phyloP scores from a whole-genome alignment of 2,329 filamentous ascomycete genomes.

The Akanthomyces lecanii region DNA sequence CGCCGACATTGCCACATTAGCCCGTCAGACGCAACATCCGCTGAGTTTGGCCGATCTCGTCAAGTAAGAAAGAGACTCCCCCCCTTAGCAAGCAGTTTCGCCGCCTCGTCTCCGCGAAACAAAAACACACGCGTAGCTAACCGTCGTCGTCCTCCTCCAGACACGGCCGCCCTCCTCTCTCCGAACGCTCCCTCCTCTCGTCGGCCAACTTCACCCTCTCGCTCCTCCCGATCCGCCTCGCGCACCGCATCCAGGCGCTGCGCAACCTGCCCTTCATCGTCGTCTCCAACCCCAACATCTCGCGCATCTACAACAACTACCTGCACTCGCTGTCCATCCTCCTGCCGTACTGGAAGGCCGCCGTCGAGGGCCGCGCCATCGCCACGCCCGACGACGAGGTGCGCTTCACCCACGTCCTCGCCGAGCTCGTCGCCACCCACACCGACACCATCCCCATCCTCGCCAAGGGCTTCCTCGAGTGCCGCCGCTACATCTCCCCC shows the following conservation, averaged over 20 bases:
- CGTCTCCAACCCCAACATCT: slow-evolving; percentile 94
- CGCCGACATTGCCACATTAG: slow-evolving; percentile 73
- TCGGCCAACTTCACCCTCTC: slow-evolving; percentile 95
- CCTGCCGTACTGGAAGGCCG: slow-evolving; percentile 68
- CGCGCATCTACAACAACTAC: slow-evolving; percentile 93
- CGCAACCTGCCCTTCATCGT: slow-evolving; percentile 96
- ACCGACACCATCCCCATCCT: slow-evolving; percentile 91
- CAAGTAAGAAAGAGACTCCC: slow-evolving; percentile 51
- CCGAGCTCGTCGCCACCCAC: slow-evolving; percentile 93
- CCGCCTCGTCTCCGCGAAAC: slow-evolving; percentile 21
- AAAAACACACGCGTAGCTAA: not conserved
- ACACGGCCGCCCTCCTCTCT: slow-evolving; percentile 78
- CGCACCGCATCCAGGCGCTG: slow-evolving; percentile 87
- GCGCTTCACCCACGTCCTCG: slow-evolving; percentile 85
- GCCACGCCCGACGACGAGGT: slow-evolving; percentile 78
- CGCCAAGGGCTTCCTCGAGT: slow-evolving; percentile 89
- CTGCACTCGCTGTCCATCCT: slow-evolving; percentile 87
- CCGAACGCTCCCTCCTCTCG: slow-evolving; percentile 71
- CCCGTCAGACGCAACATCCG: slow-evolving; percentile 71
- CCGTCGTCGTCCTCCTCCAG: slow-evolving; percentile 30
- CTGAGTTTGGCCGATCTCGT: slow-evolving; percentile 85
- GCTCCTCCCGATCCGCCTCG: slow-evolving; percentile 85
- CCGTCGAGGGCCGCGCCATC: slow-evolving; percentile 32
- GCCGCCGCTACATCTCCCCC: slow-evolving; percentile 80
- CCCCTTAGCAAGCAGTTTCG: too few species aligned